Evolutionary conservation across 2,329 filamentous ascomycete species (phyloP), one percentile per base, ranked within the genome.

Genomic region (Arthrobotrys entomopaga): DNA sequence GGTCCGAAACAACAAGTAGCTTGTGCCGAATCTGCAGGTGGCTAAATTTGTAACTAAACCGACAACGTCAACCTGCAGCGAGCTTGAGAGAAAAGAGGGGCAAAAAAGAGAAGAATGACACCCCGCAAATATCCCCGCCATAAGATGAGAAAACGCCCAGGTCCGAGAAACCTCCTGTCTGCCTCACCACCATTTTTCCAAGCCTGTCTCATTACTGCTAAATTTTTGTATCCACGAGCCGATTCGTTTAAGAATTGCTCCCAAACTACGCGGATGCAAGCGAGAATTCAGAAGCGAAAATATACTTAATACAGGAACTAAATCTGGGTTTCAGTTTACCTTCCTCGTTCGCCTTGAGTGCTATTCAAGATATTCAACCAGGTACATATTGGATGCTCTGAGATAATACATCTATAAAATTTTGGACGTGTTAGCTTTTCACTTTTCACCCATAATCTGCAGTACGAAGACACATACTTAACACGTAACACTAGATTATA

Each of bases 201-300:
- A 57, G 24, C 40, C 26, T 69, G 65, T 69, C 65, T 69, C 56
- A 69, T 56, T 38, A 48, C 65, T 24, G 61, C n/a, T 29, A 52
- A 53, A 50, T 20, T 38, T 20, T 59, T 48, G 42, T 29, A 46
- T 15, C 8, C 24, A 59, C 16, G 26, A 42, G 34, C 29, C n/a
- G 11, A 15, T 34, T 50, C 29, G 34, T 10, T 56, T 48, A 52
- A 58, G 42, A 59, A 43, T 48, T 38, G 13, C 42, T 69, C 65
- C 38, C 65, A 69, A 49, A 56, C 49, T 11, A 43, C 56, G 56
- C 65, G 65, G 65, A 69, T 61, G 56, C 43, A 54, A 59, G 54
- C 64, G 64, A 67, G 19, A 34, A n/a, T 13, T 20, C 34, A 10
- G 46, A 69, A 61, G 65, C 65, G 65, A 69, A 40, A 20, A 15